Conservation (phyloP, 768 basidiomycete species). For the Hygrocybe coccinea region DNA sequence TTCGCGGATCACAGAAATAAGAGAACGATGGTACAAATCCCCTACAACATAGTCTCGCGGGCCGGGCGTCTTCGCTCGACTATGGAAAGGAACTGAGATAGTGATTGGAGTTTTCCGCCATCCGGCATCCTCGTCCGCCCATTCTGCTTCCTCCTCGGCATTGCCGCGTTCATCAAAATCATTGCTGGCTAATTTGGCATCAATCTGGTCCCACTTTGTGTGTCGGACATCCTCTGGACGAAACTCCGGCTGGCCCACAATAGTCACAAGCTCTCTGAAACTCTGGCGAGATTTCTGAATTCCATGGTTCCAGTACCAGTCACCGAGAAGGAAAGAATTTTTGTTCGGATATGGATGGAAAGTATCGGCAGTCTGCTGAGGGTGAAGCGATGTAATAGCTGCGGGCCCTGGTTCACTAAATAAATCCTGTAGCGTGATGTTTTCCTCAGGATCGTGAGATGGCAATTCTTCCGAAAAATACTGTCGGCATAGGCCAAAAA, state of each 20-base stretch:
- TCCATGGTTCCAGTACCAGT: no score
- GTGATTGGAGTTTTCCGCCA: slow-evolving; percentile 8
- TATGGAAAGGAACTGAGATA: slow-evolving; percentile 6
- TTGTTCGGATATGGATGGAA: no score
- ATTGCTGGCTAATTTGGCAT: background rate
- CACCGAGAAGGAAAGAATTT: no score
- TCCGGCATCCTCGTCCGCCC: slow-evolving; percentile 11
- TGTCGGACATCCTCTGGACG: background rate
- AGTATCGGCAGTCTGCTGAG: no score
- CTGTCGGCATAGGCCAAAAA: no score
- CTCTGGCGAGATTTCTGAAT: slow-evolving; percentile 13
- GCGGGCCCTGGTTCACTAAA: no score
- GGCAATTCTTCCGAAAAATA: no score
- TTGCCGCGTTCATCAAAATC: no score
- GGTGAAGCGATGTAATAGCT: no score
- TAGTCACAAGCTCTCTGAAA: slow-evolving; percentile 10
- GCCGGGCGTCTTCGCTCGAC: background rate
- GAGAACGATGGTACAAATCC: slow-evolving; percentile 10
- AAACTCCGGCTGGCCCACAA: slow-evolving; percentile 5
- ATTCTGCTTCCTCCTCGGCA: slow-evolving; percentile 4
- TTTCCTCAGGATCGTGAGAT: no score
- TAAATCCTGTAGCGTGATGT: no score
- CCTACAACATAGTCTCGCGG: slow-evolving; percentile 1
- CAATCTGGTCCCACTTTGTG: slow-evolving; percentile 5
- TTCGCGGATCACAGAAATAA: slow-evolving; percentile 13